phyloP scores from a whole-genome alignment of 2,329 filamentous ascomycete genomes.

The Macrophomina phaseolina region DNA sequence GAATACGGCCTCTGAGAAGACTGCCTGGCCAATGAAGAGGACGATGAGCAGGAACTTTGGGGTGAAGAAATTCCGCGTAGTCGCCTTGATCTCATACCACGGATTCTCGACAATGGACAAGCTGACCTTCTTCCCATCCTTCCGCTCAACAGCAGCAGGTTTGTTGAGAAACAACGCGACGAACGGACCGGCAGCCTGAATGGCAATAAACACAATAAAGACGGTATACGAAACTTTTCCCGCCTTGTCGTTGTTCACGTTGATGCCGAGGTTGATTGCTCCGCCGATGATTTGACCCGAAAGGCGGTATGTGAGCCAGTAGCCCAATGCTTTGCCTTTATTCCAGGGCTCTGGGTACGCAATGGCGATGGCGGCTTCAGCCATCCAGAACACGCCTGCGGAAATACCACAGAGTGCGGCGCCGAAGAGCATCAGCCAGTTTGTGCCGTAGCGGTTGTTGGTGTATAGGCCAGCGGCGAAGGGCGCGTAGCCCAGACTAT shows the following conservation, averaged over 20 bases:
- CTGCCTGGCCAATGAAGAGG: slow-evolving; percentile 72
- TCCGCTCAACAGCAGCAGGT: slow-evolving; percentile 67
- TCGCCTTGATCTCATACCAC: slow-evolving; percentile 65
- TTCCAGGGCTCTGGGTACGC: slow-evolving; percentile 52
- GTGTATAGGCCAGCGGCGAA: slow-evolving; percentile 38
- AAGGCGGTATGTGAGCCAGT: slow-evolving; percentile 69
- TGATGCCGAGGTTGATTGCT: slow-evolving; percentile 72
- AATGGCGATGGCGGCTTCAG: slow-evolving; percentile 49
- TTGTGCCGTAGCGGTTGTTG: slow-evolving; percentile 40
- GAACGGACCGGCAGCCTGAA: slow-evolving; percentile 69
- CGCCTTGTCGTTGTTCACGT: slow-evolving; percentile 60
- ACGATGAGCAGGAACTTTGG: slow-evolving; percentile 68
- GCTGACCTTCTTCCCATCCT: slow-evolving; percentile 67
- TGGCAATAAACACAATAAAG: slow-evolving; percentile 71
- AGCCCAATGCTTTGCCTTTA: slow-evolving; percentile 58
- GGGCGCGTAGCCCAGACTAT: slow-evolving; percentile 36
- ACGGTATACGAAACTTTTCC: slow-evolving; percentile 73
- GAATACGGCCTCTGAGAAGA: slow-evolving; percentile 74
- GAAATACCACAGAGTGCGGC: slow-evolving; percentile 41
- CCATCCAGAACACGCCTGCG: slow-evolving; percentile 49
- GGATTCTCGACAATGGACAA: slow-evolving; percentile 63
- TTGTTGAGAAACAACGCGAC: slow-evolving; percentile 66
- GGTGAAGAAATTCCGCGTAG: slow-evolving; percentile 63
- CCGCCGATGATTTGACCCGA: slow-evolving; percentile 73
- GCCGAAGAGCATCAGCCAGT: slow-evolving; percentile 44